Base-by-base conservation (phyloP, 495 filamentous ascomycete species). In the Eremomyces bilateralis region DNA sequence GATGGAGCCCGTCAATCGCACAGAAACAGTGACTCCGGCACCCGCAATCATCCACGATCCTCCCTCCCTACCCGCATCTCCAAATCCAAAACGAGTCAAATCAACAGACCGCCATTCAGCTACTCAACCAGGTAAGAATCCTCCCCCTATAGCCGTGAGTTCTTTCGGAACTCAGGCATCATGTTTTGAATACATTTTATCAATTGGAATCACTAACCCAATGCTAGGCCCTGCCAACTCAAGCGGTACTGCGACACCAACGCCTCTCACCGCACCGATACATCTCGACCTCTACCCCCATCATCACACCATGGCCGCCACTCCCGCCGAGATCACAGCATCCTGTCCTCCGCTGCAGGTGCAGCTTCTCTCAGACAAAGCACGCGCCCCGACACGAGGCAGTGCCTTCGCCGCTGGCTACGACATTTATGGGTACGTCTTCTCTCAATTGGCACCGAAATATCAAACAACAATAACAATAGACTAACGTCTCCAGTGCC, bases 381-480 rank as follows among this genome's bases (percentile, higher is more conserved):
- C 69, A 5, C 65, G 61, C 13, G 64, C 80, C 20, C 88, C 88
- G 4, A 95, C 83, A 0, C 68, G 85, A 41, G 85, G 84, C 33
- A 84, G 76, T 44, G 74, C 75, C 21, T 83, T 83, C 46, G 78
- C 85, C 0, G 88, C 88, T 2, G 88, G 88, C 2, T 93, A 94
- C 55, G 88, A 97, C 60, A 44, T 95, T 25, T 95, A 80, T 52
- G 52, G 50, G 48, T 50, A 38, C 27, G 40, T 34, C 15, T n/a
- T 12, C n/a, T 19, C 27, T 34, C 12, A 21, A 3, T 3, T 42
- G 20, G 4, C n/a, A 11, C 20, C 30, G 13, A 3, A 20, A 13
- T 28, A n/a, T 15, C n/a, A 17, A n/a, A 13, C 37, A n/a, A 4
- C 29, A 33, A 15, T 11, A 35, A 31, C 8, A 8, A 8, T 8